Evolutionary conservation across 2,329 filamentous ascomycete genomes (phyloP).

Genomic region (Cladosporium velox): DNA sequence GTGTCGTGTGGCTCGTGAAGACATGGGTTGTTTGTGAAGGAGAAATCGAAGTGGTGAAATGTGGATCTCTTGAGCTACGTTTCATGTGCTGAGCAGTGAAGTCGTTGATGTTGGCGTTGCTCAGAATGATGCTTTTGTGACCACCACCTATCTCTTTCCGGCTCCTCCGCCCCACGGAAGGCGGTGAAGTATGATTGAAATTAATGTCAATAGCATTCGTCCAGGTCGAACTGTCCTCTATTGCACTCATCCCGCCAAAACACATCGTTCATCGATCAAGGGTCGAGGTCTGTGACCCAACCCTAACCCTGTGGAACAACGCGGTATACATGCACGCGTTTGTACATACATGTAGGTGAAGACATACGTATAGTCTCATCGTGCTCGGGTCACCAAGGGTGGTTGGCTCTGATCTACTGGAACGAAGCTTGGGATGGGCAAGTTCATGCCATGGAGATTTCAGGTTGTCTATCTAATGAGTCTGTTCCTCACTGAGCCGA

Average conservation of each 20-base stretch:
- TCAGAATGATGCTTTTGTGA: neutral
- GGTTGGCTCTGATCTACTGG: neutral
- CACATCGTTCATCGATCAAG: neutral
- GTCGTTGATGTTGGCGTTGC: neutral
- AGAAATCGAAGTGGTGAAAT: neutral
- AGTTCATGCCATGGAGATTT: neutral
- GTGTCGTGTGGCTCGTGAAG: neutral
- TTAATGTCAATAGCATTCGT: too few relatives aligned
- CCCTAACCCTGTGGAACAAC: neutral
- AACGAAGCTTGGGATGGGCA: neutral
- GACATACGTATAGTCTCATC: too few relatives aligned
- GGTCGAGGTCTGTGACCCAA: neutral
- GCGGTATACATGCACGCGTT: neutral
- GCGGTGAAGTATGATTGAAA: neutral
- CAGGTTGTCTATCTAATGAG: neutral
- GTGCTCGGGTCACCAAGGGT: neutral
- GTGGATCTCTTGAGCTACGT: neutral
- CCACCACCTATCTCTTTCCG: neutral
- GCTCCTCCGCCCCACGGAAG: neutral
- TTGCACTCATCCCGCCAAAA: neutral
- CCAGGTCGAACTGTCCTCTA: neutral
- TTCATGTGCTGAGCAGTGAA: neutral
- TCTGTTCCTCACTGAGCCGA: neutral
- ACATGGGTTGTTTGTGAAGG: neutral
- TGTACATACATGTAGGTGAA: neutral